Evolutionary conservation across 2,329 filamentous ascomycete species (phyloP), one percentile per base, ranked within the genome.

Genomic region (Talaromyces sp.): DNA sequence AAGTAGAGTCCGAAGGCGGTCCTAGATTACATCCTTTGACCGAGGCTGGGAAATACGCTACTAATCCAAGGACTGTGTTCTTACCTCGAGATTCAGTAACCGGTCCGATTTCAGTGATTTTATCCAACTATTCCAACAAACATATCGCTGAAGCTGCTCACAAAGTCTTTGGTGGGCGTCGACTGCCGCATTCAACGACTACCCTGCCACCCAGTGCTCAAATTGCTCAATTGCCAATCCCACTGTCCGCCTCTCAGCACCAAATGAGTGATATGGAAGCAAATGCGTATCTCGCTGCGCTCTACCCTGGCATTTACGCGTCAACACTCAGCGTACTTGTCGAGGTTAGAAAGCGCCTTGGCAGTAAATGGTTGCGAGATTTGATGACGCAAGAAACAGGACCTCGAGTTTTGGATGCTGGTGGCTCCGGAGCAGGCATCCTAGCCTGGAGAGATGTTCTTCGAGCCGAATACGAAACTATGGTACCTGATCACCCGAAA

Each of bases 101-200:
- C 8, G 76, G 81, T 3, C 91, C 91, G 0, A 85, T 96, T 17
- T 80, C 83, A 1, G 74, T 82, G 4, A 78, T 96, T 2, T 78
- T 97, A 2, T 79, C 80, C 13, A 78, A 86, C 57, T 83, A 85
- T 56, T 83, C 90, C 58, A 83, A 86, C 43, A 88, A 85, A 58
- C 94, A 99, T 69, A 78, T 97, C 33, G 80, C 81, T 35, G 81
- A 87, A 58, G 81, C 88, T 1, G 89, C 92, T 0, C 84, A 89
- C 63, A 82, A 80, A 43, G 80, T 84, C 0, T 93, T 96, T 69
- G 93, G 92, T 43, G 93, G 93, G 0, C 74, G 75, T 3, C 84
- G 86, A 0, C 77, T 97, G 15, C 92, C 92, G 2, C 81, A 88
- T 67, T 95, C 91, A 1, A 85, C 89, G 0, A 82, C 86, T 1